Percentiles rank a stretch among this genome's conserved stretches.
Conservation (phyloP, 495 filamentous ascomycete species). For the Penicillium macrosclerotiorum region DNA sequence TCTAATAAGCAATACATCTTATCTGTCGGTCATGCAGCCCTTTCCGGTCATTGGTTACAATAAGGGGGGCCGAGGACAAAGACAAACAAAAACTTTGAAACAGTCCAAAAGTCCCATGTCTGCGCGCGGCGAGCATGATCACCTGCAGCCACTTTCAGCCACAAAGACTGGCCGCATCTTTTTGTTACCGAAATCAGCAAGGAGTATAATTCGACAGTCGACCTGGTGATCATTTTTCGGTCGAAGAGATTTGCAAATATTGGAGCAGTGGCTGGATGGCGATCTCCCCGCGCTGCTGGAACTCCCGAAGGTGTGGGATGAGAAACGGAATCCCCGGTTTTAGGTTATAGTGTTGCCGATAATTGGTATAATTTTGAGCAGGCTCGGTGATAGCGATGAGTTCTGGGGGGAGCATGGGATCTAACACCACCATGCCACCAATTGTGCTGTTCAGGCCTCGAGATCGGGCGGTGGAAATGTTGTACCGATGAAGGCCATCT, state of each 20-base stretch:
- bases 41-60: too few relatives aligned
- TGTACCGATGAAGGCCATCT: constrained; percentile 34
- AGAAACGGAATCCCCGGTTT: constrained; percentile 42
- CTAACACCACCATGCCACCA: constrained; percentile 18
- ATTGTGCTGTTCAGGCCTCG: constrained; percentile 10
- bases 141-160: constrained; percentile 21
- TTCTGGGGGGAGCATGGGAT: constrained; percentile 24
- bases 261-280: constrained; percentile 34
- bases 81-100: constrained; percentile 8
- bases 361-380: constrained; percentile 32
- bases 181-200: constrained; percentile 1
- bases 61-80: too few relatives aligned
- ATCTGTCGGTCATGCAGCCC: neutral
- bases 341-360: constrained; percentile 33
- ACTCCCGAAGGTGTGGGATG: constrained; percentile 38
- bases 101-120: constrained; percentile 1
- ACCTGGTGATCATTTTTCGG: neutral
- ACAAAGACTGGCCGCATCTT: constrained; percentile 5
- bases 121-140: constrained; percentile 3
- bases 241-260: constrained; percentile 13
- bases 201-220: neutral
- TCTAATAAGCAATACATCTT: constrained; percentile 12
- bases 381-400: constrained; percentile 26
- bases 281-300: constrained; percentile 28
- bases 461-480: constrained; percentile 22